Evolutionary conservation across 2,329 filamentous ascomycete genomes (phyloP), one percentile per base, ranked within the genome.

Genomic region (Penicillium sp.): DNA sequence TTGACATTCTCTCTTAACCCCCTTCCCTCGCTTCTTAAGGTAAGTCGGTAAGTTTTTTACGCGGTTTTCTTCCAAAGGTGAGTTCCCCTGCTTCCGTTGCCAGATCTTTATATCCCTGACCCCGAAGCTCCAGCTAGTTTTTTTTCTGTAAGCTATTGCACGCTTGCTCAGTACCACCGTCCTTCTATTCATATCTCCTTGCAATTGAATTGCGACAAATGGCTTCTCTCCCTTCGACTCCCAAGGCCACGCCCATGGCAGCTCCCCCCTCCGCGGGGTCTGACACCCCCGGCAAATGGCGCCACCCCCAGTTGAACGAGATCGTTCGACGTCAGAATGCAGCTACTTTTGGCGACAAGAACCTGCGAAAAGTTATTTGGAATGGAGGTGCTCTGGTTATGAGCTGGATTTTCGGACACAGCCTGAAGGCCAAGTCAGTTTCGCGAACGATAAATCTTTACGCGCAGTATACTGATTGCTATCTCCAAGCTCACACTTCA

Each of bases 241-340:
- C 75, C 31, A 72, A 67, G 58, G 65, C 69, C 47, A 57, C 64
- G 33, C 63, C 70, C 45, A 58, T 63, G 15, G 56, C 63, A 48
- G 49, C 62, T 44, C 66, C 72, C 55, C 53, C 62, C 9, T 64
- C 67, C n/a, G 62, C 67, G 47, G 67, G 67, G 47, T 69, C 69
- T 8, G 72, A 71, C 18, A 77, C 76, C 7, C 77, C 90, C 6
- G 92, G 93, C 53, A 90, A 87, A 69, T 99, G 94, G 93, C 85
- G 87, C 68, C 94, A 99, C 73, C 94, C 94, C 31, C 86, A 88
- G 60, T 82, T 97, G 61, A 83, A 91, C 67, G 93, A 97, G 75
- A 95, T 99, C 70, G 86, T 89, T 15, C 83, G 84, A 59, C 86
- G 94, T 49, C 89, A 92, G 69, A 87, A 90, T 71, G 87, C 87